These are phyloP conservation scores for Hyphopichia burtonii DNA, from an alignment of 1,139 yeast species.

Conservation along the genomic window DNA sequence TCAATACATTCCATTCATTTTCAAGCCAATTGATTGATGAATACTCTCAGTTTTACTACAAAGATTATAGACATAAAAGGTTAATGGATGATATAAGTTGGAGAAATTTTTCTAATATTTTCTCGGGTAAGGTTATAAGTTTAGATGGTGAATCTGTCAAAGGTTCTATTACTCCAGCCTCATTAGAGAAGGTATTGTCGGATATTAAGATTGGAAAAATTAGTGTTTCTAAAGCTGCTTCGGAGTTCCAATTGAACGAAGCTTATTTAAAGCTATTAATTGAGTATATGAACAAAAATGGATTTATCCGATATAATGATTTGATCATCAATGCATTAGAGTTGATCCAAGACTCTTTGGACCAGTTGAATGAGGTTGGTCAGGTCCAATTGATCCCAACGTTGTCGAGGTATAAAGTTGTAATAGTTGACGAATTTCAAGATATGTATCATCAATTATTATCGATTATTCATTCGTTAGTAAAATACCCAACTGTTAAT, in stretches of 20 bases:
- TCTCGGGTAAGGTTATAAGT: slow-evolving; percentile 25
- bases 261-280: slow-evolving; percentile 20
- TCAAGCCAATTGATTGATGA: slow-evolving; percentile 50
- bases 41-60: slow-evolving; percentile 24
- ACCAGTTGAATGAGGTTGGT: slow-evolving; percentile 1
- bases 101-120: slow-evolving; percentile 38
- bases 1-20: slow-evolving; percentile 65
- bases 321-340: slow-evolving; percentile 30
- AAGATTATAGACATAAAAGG: slow-evolving; percentile 23
- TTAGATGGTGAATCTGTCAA: slow-evolving; percentile 21
- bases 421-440: slow-evolving; percentile 75
- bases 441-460: slow-evolving; percentile 60
- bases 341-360: slow-evolving; percentile 19
- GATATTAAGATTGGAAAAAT: slow-evolving; percentile 30
- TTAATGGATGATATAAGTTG: slow-evolving; percentile 55
- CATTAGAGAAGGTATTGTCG: slow-evolving; percentile 31
- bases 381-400: slow-evolving; percentile 17
- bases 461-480: slow-evolving; percentile 41
- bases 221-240: slow-evolving; percentile 23
- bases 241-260: slow-evolving; percentile 20
- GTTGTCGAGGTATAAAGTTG: slow-evolving; percentile 27
- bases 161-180: slow-evolving; percentile 25
- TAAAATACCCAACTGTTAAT: slow-evolving; percentile 24
- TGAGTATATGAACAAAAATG: slow-evolving; percentile 24
- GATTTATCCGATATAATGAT: slow-evolving; percentile 38